phyloP scores from a whole-genome alignment of 1,139 yeast species.

The Suhomyces atakaporum region DNA sequence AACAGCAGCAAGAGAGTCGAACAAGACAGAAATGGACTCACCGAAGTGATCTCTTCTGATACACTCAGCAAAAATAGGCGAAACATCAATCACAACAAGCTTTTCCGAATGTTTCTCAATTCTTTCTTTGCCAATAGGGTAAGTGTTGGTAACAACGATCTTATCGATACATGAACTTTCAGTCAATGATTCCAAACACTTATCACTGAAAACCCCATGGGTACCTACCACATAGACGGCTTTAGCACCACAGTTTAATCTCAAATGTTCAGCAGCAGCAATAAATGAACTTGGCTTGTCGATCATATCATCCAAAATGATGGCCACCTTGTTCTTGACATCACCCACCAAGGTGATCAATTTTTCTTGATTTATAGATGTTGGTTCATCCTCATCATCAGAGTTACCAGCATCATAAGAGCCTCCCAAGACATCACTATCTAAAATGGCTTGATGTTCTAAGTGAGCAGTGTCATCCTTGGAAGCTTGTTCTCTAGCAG shows the following conservation, averaged over 20 bases:
- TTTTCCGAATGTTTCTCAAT: conserved; percentile 57
- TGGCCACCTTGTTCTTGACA: conserved; percentile 87
- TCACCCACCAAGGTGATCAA: conserved; percentile 95
- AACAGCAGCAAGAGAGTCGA: conserved; percentile 78
- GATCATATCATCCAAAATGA: conserved; percentile 94
- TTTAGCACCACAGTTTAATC: conserved; percentile 93
- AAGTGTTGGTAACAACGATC: conserved; percentile 93
- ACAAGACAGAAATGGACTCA: conserved; percentile 88
- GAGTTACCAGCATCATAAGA: conserved; percentile 75
- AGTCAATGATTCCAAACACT: conserved; percentile 78
- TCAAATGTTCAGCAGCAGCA: conserved; percentile 96
- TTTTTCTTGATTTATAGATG: conserved; percentile 65
- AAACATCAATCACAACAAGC: conserved; percentile 85
- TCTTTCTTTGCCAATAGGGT: conserved; percentile 73
- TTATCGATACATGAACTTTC: conserved; percentile 80
- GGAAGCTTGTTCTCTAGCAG: conserved; percentile 4
- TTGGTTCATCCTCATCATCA: conserved; percentile 85
- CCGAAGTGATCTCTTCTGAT: conserved; percentile 98
- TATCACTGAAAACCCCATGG: conserved; percentile 90
- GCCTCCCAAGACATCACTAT: conserved; percentile 71
- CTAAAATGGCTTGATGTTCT: conserved; percentile 24
- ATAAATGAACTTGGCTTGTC: conserved; percentile 92
- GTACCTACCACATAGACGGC: conserved; percentile 90
- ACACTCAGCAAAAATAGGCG: conserved; percentile 96
- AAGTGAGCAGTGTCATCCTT: conserved; percentile 5